Evolutionary conservation across 345 rosid genomes (phyloP).

Genomic region (Eucalyptus urophylla): DNA sequence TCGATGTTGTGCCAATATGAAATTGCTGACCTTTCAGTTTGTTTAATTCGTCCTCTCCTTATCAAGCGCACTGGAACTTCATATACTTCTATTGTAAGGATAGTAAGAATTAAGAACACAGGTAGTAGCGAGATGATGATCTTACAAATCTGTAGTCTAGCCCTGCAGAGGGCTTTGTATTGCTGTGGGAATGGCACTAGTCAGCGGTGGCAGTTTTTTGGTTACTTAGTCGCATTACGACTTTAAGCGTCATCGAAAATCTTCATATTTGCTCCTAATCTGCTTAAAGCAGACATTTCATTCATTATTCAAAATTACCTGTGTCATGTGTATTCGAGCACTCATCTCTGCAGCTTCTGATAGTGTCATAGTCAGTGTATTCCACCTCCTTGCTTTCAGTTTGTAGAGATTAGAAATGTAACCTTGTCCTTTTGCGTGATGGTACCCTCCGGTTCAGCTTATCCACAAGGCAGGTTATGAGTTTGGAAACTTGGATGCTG

Average conservation of each 20-base stretch:
- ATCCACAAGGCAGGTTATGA: slow-evolving; percentile 91
- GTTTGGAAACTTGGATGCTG: slow-evolving; percentile 88
- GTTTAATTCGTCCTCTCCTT: too few relatives aligned
- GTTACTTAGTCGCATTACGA: neutral
- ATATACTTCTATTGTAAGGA: too few relatives aligned
- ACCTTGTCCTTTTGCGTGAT: neutral
- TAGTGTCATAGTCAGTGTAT: neutral
- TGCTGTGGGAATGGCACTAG: too few relatives aligned
- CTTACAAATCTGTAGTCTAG: too few relatives aligned
- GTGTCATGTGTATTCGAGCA: neutral
- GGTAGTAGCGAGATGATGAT: too few relatives aligned
- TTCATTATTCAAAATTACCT: neutral
- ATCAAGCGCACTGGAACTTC: too few relatives aligned
- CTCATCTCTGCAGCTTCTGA: neutral
- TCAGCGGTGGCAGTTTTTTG: too few relatives aligned
- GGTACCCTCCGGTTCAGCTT: slow-evolving; percentile 18
- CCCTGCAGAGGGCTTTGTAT: too few relatives aligned
- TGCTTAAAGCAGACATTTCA: neutral
- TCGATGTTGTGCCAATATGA: too few relatives aligned
- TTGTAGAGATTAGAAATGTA: neutral
- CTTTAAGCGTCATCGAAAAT: neutral
- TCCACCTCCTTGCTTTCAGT: neutral
- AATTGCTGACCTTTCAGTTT: too few relatives aligned
- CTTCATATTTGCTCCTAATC: neutral
- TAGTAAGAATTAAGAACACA: too few relatives aligned